Evolutionary conservation across 805 yeast genomes (phyloP), one percentile per base, ranked within the genome.

Genomic region (Metschnikowia drakensbergensis): DNA sequence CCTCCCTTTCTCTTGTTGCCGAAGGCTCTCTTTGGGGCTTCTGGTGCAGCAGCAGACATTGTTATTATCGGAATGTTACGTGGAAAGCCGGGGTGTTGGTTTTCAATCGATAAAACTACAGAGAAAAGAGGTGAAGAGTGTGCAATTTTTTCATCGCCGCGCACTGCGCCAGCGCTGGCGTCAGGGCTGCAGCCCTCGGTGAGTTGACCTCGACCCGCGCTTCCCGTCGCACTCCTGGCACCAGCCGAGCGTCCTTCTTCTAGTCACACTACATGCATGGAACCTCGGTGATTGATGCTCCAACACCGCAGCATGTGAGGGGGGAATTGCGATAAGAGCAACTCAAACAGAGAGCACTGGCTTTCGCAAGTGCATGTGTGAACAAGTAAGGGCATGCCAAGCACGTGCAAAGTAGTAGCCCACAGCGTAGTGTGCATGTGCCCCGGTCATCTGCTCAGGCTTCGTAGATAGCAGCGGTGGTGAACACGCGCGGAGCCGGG

Each of bases 81-180:
- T 78, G 84, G 84, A 80, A 80, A 80, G 76, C 83, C 84, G 83
- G 81, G 80, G 77, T 62, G 79, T 69, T 80, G 84, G 83, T 73
- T 79, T 79, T 80, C 84, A 68, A 77, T 80, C 84, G 84, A 80
- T 75, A 65, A 61, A 50, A 46, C 47, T 56, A 34, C 32, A 42
- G 54, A 42, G 35, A 42, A 44, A 37, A 38, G 53, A 51, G 40
- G 35, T 55, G 46, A 40, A 38, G 46, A 44, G 23, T 45, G 31
- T 33, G 32, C 37, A 37, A 3, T 28, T 30, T 40, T 48, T 51
- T 46, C 41, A 22, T 26, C 45, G 31, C 42, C 9, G 42, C 29
- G 44, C 47, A 37, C 31, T 26, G 41, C 45, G 27, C 42, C 38
- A 28, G 26, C 35, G 22, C 22, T 22, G 17, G 22, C 1, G 10